Base-by-base conservation (phyloP, 2,329 filamentous ascomycete species). In the Aspergillus latus region DNA sequence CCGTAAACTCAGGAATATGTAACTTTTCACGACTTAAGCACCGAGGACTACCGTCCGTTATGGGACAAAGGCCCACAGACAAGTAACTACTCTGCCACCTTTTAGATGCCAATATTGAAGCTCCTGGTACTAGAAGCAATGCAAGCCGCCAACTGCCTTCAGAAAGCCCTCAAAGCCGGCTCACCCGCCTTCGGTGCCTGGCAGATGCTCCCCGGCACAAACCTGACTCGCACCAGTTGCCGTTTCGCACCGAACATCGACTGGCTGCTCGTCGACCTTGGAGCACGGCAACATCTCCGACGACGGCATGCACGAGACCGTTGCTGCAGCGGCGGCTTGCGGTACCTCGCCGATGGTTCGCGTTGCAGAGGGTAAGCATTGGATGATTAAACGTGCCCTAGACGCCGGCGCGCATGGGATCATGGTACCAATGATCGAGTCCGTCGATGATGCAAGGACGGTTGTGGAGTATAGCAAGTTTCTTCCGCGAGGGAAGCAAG, bases 191-290 rank as follows among this genome's bases (percentile, higher is more conserved):
- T 34, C 45, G 45, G 28, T 6, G 45, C 4, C 9, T 36, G 28
- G 45, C 45, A 47, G 13, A 47, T 47, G 45, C 45, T 47, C 30
- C 45, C 43, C 9, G 29, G 29, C 4, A 32, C 45, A 34, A 47
- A 6, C 29, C 45, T 47, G 2, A 15, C 28, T 2, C 15, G 30
- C 2, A 16, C 29, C 28, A 32, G 36, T 6, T 47, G 28, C 30
- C 45, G 45, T 6, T 32, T 13, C 7, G 8, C 29, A 4, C 6
- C 29, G 11, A 21, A 21, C 0, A 78, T 86, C 1, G 86, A 89
- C 66, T 64, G 62, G n/a, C 88, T 86, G 80, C 82, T 90, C 7
- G 76, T 67, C 7, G 65, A 67, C 44, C 63, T 16, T 59, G 13
- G 66, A 68, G 42, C 65, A 68, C n/a, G 66, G 65, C 2, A 61